A percentile compares a stretch with the other conserved stretches of the same genome.
These are phyloP conservation scores for Globisporangium polare DNA, from an alignment of 352 stramenopile genomes.

Conservation along the genomic window DNA sequence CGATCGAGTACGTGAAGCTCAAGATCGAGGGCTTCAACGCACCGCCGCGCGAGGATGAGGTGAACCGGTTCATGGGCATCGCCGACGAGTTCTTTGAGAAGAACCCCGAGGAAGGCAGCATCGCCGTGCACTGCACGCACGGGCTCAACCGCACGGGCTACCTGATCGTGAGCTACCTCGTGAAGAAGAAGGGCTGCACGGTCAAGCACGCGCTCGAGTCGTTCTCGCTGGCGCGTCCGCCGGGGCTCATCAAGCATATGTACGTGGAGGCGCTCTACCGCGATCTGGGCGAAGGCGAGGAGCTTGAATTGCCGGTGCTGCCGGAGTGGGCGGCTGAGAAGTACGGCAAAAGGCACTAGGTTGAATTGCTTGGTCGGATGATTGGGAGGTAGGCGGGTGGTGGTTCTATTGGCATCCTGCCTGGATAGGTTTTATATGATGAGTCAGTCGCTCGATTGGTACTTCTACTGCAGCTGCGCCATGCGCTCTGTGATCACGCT, in stretches of 20 bases:
- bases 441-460: background rate
- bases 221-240: conserved; percentile 58
- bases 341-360: conserved; percentile 38
- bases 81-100: conserved; percentile 56
- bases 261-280: conserved; percentile 76
- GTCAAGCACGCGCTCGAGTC: conserved; percentile 60
- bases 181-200: conserved; percentile 37
- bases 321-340: conserved; percentile 63
- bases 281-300: conserved; percentile 31
- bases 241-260: conserved; percentile 81
- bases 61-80: conserved; percentile 54
- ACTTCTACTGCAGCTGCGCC: conserved; percentile 4
- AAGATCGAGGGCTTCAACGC: conserved; percentile 67
- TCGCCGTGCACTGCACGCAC: conserved; percentile 79
- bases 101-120: conserved; percentile 34
- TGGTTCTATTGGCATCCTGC: background rate
- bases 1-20: conserved; percentile 73
- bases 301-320: conserved; percentile 47
- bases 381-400: background rate
- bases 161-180: conserved; percentile 69
- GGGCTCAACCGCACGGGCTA: conserved; percentile 79
- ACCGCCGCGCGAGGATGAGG: conserved; percentile 42
- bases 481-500: conserved; percentile 17
- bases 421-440: conserved; percentile 2
- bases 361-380: background rate